Evolutionary conservation across 2,329 filamentous ascomycete species (phyloP).

Genomic region (Fusarium proliferatum): DNA sequence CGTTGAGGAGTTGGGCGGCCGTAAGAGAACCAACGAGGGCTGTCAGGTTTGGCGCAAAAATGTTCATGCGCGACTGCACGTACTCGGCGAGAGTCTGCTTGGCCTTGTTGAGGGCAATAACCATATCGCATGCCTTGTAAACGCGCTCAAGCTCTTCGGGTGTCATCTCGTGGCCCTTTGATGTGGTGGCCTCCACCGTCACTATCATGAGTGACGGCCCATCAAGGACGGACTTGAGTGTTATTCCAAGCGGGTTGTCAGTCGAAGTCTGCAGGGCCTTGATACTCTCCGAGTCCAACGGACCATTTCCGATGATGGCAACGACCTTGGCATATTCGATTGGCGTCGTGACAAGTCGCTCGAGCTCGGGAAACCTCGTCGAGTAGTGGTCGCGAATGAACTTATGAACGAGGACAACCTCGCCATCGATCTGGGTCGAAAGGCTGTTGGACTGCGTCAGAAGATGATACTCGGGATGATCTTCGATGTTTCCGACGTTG

Average conservation of each 20-base stretch:
- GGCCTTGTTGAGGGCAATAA: slow-evolving; percentile 85
- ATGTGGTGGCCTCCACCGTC: slow-evolving; percentile 92
- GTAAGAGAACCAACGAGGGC: slow-evolving; percentile 91
- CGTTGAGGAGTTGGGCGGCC: slow-evolving; percentile 95
- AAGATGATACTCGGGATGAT: slow-evolving; percentile 91
- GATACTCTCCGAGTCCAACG: slow-evolving; percentile 83
- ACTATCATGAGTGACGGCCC: slow-evolving; percentile 95
- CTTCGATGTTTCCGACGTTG: slow-evolving; percentile 85
- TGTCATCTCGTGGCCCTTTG: slow-evolving; percentile 81
- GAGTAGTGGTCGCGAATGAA: slow-evolving; percentile 97
- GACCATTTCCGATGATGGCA: slow-evolving; percentile 90
- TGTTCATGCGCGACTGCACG: slow-evolving; percentile 95
- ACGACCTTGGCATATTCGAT: slow-evolving; percentile 97
- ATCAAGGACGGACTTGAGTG: slow-evolving; percentile 84
- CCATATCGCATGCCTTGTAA: slow-evolving; percentile 84
- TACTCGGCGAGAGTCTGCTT: slow-evolving; percentile 91
- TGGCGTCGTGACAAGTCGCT: slow-evolving; percentile 88
- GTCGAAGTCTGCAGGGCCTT: slow-evolving; percentile 80
- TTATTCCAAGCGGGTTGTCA: slow-evolving; percentile 80
- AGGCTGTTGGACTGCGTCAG: slow-evolving; percentile 89
- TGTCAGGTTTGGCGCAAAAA: slow-evolving; percentile 95
- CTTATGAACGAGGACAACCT: slow-evolving; percentile 94
- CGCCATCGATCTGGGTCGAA: slow-evolving; percentile 92
- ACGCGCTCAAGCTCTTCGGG: slow-evolving; percentile 80
- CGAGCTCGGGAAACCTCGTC: slow-evolving; percentile 90